Percentiles rank a stretch among this genome's conserved stretches.
phyloP scores from a whole-genome alignment of 257 asterid genomes.

The Plantago ovata region DNA sequence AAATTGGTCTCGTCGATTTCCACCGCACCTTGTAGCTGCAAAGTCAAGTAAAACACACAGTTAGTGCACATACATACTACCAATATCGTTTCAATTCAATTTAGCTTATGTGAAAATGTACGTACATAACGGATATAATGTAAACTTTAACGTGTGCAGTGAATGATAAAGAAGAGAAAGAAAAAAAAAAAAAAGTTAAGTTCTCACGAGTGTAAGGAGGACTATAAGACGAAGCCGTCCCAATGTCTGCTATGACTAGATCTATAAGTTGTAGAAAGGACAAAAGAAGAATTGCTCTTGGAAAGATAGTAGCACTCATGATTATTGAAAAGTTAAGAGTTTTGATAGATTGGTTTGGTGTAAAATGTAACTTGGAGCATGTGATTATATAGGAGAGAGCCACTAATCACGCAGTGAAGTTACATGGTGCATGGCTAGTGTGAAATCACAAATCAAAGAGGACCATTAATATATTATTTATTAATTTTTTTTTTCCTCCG shows the following conservation, averaged over 20 bases:
- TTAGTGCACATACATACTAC: too few relatives aligned
- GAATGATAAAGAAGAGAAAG: too few relatives aligned
- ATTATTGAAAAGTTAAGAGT: not conserved
- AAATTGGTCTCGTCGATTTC: slow-evolving; percentile 45
- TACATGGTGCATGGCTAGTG: not conserved
- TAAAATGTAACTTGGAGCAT: too few relatives aligned
- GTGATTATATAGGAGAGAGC: not conserved
- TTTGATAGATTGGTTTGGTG: not conserved
- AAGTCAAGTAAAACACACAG: too few relatives aligned
- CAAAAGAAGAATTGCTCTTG: slow-evolving; percentile 14
- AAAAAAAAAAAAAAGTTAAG: too few relatives aligned
- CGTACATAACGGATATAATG: too few relatives aligned
- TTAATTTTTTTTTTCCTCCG: too few relatives aligned
- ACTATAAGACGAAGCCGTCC: slow-evolving; percentile 61
- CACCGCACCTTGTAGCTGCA: slow-evolving; percentile 55
- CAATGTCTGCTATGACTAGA: slow-evolving; percentile 47
- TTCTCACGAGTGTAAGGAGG: slow-evolving; percentile 69
- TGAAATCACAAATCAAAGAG: slow-evolving; percentile 6
- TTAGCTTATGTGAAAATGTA: too few relatives aligned
- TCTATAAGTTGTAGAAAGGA: slow-evolving; percentile 12
- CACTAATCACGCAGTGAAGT: slow-evolving; percentile 22
- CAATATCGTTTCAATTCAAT: too few relatives aligned
- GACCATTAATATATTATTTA: too few relatives aligned
- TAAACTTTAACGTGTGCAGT: not conserved
- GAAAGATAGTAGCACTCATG: slow-evolving; percentile 14